These are phyloP conservation scores for Xerocomellus dryophilus DNA, from an alignment of 768 basidiomycete genomes.

Conservation along the genomic window DNA sequence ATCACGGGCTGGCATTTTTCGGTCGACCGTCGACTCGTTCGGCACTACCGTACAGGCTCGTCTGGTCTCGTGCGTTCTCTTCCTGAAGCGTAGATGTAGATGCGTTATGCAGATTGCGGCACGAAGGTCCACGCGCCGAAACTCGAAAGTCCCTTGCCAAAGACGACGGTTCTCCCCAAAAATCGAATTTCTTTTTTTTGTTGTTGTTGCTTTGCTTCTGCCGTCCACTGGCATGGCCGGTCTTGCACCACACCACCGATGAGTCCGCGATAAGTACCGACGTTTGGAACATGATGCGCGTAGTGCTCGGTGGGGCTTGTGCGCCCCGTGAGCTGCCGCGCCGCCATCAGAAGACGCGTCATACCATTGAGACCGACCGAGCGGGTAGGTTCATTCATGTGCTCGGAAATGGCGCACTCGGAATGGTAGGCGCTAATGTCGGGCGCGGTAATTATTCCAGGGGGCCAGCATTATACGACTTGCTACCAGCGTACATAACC, in stretches of 20 bases:
- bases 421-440: not conserved
- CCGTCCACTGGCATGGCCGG: not conserved
- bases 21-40: not conserved
- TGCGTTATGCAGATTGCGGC: too few species aligned
- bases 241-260: not conserved
- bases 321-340: not conserved
- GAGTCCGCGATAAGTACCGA: not conserved
- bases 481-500: too few species aligned
- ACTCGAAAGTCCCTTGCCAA: not conserved
- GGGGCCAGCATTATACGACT: not conserved
- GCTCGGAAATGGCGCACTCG: not conserved
- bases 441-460: slow-evolving; percentile 7
- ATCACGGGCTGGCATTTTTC: not conserved
- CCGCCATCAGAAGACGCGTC: not conserved
- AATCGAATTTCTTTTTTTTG: not conserved
- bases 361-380: not conserved
- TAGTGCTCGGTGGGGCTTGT: not conserved
- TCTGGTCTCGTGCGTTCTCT: slow-evolving; percentile 1
- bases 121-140: not conserved
- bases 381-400: not conserved
- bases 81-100: not conserved
- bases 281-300: not conserved
- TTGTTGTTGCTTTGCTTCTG: not conserved
- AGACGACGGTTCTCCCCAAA: not conserved
- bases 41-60: too few species aligned